Evolutionary conservation across 2,329 filamentous ascomycete species (phyloP).

Genomic region (Sarocladium oryzae): DNA sequence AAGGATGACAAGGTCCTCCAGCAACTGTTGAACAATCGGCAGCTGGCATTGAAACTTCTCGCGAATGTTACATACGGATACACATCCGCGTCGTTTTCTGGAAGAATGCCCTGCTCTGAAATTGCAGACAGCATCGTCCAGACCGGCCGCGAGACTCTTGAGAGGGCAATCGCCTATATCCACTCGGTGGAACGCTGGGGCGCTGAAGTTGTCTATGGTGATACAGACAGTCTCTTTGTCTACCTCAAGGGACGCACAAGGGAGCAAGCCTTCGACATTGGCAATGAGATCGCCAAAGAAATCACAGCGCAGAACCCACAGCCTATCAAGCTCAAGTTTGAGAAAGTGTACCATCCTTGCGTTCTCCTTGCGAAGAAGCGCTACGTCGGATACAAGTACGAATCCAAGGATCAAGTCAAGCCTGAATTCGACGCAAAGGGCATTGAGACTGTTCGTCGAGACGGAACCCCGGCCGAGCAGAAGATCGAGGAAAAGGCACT

Average conservation of each 20-base stretch:
- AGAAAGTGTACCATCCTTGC: constrained; percentile 96
- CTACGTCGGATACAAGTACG: constrained; percentile 97
- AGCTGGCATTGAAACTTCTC: constrained; percentile 88
- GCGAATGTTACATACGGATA: constrained; percentile 99
- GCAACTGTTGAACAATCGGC: constrained; percentile 83
- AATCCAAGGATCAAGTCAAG: constrained; percentile 63
- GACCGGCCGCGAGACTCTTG: constrained; percentile 87
- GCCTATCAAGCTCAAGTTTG: constrained; percentile 93
- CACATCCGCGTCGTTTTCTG: constrained; percentile 92
- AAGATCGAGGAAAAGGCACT: constrained; percentile 93
- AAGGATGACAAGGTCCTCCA: constrained; percentile 83
- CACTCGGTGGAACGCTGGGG: constrained; percentile 84
- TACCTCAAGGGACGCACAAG: constrained; percentile 80
- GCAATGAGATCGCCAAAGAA: constrained; percentile 81
- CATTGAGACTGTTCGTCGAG: constrained; percentile 92
- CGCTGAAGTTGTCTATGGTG: constrained; percentile 95
- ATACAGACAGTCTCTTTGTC: constrained; percentile 93
- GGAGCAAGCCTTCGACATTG: constrained; percentile 86
- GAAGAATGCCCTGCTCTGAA: constrained; percentile 95
- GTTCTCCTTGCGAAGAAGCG: constrained; percentile 93
- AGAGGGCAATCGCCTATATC: constrained; percentile 87
- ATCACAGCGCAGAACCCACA: constrained; percentile 86
- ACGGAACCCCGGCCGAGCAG: constrained; percentile 91
- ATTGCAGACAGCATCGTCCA: constrained; percentile 98
- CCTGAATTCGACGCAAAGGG: constrained; percentile 97